Percentiles rank a stretch among this genome's conserved stretches.
Evolutionary conservation across 106 monocot species (phyloP).

Genomic region (Dioscorea zingiberensis): DNA sequence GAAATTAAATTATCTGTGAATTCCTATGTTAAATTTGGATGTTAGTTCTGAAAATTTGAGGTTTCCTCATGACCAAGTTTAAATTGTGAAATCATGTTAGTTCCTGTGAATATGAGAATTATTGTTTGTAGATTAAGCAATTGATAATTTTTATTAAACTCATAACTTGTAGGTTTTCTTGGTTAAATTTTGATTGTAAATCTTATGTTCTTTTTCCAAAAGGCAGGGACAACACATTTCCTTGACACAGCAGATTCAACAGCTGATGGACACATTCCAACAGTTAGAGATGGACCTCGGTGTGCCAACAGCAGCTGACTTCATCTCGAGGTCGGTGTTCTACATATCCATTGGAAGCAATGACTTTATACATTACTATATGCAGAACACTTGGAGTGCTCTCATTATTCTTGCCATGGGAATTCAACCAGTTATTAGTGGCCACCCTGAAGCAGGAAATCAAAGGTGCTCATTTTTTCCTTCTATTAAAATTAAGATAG

Average conservation of each 20-base stretch:
- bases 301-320: conserved; percentile 37
- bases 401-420: conserved; percentile 51
- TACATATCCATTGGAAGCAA: conserved; percentile 88
- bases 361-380: conserved; percentile 87
- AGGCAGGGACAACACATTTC: conserved; percentile 69
- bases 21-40: too few relatives aligned
- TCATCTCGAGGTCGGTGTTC: conserved; percentile 59
- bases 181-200: neutral
- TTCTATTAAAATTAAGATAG: neutral
- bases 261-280: conserved; percentile 61
- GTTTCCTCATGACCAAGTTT: too few relatives aligned
- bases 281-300: conserved; percentile 41
- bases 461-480: conserved; percentile 26
- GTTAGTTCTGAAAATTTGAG: too few relatives aligned
- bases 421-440: conserved; percentile 59
- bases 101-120: too few relatives aligned
- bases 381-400: conserved; percentile 49
- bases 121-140: too few relatives aligned
- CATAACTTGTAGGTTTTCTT: neutral
- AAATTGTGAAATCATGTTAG: too few relatives aligned
- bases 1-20: too few relatives aligned
- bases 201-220: neutral
- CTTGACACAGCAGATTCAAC: conserved; percentile 63
- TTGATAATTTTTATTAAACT: too few relatives aligned
- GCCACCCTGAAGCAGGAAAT: conserved; percentile 45